Conservation (phyloP, 1,284 basidiomycete genomes). For the Bondarzewia mesenterica region DNA sequence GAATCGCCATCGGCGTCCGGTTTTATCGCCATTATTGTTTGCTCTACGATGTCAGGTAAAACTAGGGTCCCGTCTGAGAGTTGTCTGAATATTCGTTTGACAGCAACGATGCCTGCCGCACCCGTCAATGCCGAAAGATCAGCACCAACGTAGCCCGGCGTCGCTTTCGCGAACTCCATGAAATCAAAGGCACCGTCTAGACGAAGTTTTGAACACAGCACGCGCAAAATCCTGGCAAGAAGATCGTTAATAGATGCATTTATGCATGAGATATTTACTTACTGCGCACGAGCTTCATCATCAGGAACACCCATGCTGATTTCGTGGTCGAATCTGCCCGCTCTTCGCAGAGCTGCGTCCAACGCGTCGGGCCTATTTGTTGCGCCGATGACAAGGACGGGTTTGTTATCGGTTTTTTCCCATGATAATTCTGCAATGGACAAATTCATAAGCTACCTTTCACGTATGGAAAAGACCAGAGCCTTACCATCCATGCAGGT, state of each 20-base stretch:
- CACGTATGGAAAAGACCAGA: background rate
- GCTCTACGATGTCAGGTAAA: constrained; percentile 33
- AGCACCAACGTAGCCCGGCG: constrained; percentile 95
- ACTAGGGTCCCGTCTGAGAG: constrained; percentile 62
- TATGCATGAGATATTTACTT: constrained; percentile 22
- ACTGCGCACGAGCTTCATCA: constrained; percentile 86
- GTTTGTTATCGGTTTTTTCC: constrained; percentile 86
- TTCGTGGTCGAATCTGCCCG: constrained; percentile 95
- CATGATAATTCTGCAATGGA: constrained; percentile 66
- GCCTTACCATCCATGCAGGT: constrained; percentile 91
- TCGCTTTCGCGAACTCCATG: constrained; percentile 77
- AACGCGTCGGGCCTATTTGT: constrained; percentile 94
- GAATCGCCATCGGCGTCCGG: constrained; percentile 22
- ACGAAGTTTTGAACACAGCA: constrained; percentile 69
- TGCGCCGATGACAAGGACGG: constrained; percentile 92
- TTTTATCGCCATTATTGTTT: background rate
- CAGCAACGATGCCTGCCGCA: constrained; percentile 91
- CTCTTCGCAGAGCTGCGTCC: constrained; percentile 87
- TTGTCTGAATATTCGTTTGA: constrained; percentile 91
- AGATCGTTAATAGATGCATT: background rate
- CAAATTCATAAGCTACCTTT: background rate
- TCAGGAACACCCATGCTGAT: constrained; percentile 97
- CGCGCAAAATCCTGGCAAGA: constrained; percentile 64
- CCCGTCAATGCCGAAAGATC: constrained; percentile 88
- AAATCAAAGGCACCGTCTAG: constrained; percentile 83